Evolutionary conservation across 768 basidiomycete species (phyloP), one percentile per base, ranked within the genome.

Genomic region (Mycena kentingensis): DNA sequence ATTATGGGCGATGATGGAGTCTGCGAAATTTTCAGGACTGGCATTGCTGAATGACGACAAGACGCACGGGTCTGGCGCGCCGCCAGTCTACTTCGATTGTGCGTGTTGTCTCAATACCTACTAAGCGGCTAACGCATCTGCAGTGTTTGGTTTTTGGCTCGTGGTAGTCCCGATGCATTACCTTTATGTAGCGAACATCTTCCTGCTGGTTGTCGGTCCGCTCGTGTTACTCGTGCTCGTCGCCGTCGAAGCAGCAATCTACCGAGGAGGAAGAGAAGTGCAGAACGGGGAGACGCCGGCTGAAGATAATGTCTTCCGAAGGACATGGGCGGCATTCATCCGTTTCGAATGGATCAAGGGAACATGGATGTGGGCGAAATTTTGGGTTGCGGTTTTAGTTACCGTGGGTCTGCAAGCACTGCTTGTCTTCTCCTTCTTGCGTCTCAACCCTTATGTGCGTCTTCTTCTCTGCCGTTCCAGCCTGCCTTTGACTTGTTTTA

Each of bases 1-100:
- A 7, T 70, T 93, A 8, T 93, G 90, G 89, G 77, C 82, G 3
- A 88, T 91, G 85, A 80, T 93, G 80, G 87, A 92, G 55, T 74
- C 77, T 1, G 72, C 82, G 0, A 68, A 74, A 44, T 80, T 76
- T 3, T 81, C 83, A 0, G 87, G 84, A 7, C 41, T 76, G 6
- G 73, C 73, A 2, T 67, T 93, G 26, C 69, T 86, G 22, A 78
- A 85, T 36, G 68, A 71, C 39, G 73, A 71, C 48, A 52, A 46
- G 48, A 65, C 60, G 36, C 55, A 63, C 47, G 60, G 34, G 5
- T 52, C 62, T 4, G 68, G 66, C 26, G 65, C 67, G 39, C 64
- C 70, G 2, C 70, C 77, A 5, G 84, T 89, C 4, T 90, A 88
- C 67, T 89, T 91, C 60, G 90, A 92, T 61, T 38, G 90, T 91